These are phyloP conservation scores for Taphrina sp. DNA, from an alignment of 1,139 yeast species.

Conservation along the genomic window DNA sequence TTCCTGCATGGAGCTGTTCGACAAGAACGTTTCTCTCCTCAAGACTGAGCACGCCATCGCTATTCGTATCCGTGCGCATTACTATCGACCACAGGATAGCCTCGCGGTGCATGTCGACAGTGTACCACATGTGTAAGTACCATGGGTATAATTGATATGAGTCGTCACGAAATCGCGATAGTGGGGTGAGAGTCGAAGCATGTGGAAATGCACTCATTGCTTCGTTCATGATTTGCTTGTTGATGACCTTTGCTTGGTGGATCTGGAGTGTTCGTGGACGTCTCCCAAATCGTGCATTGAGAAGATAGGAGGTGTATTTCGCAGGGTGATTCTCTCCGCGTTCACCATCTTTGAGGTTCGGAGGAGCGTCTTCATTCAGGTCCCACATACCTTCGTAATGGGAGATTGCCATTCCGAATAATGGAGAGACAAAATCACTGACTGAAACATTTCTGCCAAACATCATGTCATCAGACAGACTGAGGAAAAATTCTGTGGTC, in stretches of 20 bases:
- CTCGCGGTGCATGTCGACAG: slow-evolving; percentile 21
- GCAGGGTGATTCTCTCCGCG: background rate
- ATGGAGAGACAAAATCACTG: background rate
- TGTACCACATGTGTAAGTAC: slow-evolving; percentile 11
- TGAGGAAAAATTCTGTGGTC: background rate
- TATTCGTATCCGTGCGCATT: background rate
- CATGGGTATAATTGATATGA: slow-evolving; percentile 1
- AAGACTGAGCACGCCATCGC: background rate
- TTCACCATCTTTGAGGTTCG: background rate
- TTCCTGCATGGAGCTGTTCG: background rate
- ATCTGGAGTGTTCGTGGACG: slow-evolving; percentile 1
- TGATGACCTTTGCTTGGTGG: slow-evolving; percentile 3
- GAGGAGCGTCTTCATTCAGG: slow-evolving; percentile 1
- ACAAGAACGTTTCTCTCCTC: background rate
- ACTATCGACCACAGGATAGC: slow-evolving; percentile 5
- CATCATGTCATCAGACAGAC: slow-evolving; percentile 12
- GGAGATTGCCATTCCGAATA: slow-evolving; percentile 5
- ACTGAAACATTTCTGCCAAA: slow-evolving; percentile 1
- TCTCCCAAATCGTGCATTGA: slow-evolving; percentile 4
- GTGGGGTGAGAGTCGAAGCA: slow-evolving; percentile 1
- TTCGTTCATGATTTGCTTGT: slow-evolving; percentile 1
- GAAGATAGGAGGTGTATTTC: slow-evolving; percentile 1
- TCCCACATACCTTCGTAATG: background rate
- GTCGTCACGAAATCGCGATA: slow-evolving; percentile 12
- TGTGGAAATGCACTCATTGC: slow-evolving; percentile 3